Base-by-base conservation (phyloP, 108 stramenopile species). In the Nitzschia inconspicua region DNA sequence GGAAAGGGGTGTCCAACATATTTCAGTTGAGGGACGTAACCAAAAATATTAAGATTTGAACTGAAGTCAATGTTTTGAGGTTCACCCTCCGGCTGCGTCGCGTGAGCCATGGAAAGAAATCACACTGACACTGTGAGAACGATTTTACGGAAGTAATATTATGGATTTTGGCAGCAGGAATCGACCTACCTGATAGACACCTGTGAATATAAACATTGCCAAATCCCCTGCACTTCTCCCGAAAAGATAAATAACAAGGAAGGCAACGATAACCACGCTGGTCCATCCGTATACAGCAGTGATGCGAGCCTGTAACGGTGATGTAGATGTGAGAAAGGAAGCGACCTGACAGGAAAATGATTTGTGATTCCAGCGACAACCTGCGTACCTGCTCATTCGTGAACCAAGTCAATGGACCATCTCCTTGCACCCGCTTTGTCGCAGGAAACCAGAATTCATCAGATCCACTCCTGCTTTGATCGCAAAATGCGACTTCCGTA, bases 61-160 rank as follows among this genome's bases (percentile, higher is more conserved):
- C 74, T 77, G 57, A 86, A 90, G 46, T 90, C 89, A 41, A 86
- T 84, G 4, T 70, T 54, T 47, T 86, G 84, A 55, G 67, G 70
- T 8, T 46, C 48, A 20, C 85, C 83, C 24, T 28, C 43, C 34
- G 75, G 75, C 78, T 83, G 47, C 27, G 55, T 23, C 23, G 26
- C 10, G 42, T 41, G 44, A 36, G 30, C 28, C 19, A 56, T 24
- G 20, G 52, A 9, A 9, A 40, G 7, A 36, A 62, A 25, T 4
- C 11, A 50, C 5, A 25, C 18, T n/a, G n/a, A n/a, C n/a, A n/a
- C n/a, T 59, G 43, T 26, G 43, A 4, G 10, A 25, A n/a, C n/a
- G n/a, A n/a, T n/a, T 11, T 10, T 11, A 39, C 37, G 14, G 37
- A 39, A 14, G 11, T 14, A 39, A 39, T 39, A 11, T 39, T 14